phyloP scores from a whole-genome alignment of 78 protist genomes.

The Tieghemostelium lacteum region DNA sequence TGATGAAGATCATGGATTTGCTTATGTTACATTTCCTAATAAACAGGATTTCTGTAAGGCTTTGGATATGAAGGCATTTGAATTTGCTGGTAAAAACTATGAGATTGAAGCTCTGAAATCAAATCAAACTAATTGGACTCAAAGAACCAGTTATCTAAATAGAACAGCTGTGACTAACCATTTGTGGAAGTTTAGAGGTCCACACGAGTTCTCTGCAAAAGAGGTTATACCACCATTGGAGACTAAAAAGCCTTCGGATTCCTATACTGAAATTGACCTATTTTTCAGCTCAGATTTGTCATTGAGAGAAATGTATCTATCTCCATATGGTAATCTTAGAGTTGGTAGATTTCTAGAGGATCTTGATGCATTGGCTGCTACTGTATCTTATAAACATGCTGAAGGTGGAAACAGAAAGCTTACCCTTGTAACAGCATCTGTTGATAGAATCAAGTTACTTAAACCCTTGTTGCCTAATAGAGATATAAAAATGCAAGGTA shows the following conservation, averaged over 20 bases:
- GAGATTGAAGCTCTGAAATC: neutral
- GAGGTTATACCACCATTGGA: conserved; percentile 22
- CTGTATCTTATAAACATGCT: conserved; percentile 70
- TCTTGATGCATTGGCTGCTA: conserved; percentile 77
- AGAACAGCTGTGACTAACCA: conserved; percentile 37
- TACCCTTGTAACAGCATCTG: conserved; percentile 70
- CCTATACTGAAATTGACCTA: conserved; percentile 30
- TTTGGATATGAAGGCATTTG: neutral
- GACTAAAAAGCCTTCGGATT: conserved; percentile 34
- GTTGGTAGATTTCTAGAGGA: conserved; percentile 78
- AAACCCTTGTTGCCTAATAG: conserved; percentile 63
- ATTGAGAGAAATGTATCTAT: conserved; percentile 66
- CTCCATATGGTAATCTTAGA: conserved; percentile 65
- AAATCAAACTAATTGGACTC: neutral
- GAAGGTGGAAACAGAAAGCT: conserved; percentile 40
- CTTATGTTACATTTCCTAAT: conserved; percentile 32
- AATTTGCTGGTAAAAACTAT: neutral
- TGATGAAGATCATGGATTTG: conserved; percentile 26
- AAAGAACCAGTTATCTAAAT: conserved; percentile 8
- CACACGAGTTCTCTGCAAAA: neutral
- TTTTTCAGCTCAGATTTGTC: conserved; percentile 36
- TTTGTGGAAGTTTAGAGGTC: conserved; percentile 21
- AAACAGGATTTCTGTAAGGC: conserved; percentile 11
- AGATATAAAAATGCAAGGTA: conserved; percentile 71
- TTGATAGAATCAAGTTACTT: conserved; percentile 60